Evolutionary conservation across 78 protist species (phyloP).

Genomic region (Bodo saltans): DNA sequence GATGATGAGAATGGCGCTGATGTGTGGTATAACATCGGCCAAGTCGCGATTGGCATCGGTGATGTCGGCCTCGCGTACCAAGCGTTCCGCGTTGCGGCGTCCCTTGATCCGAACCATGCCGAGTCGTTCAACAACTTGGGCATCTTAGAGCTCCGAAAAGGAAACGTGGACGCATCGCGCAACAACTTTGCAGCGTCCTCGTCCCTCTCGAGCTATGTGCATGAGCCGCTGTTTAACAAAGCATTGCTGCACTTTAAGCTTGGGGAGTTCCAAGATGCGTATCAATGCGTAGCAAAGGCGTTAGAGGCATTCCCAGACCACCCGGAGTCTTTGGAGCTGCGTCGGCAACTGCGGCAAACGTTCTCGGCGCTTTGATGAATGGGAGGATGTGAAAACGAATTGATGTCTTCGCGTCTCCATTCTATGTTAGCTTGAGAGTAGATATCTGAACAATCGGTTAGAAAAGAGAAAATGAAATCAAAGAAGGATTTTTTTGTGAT

Average conservation of each 20-base stretch:
- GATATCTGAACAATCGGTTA: too few species aligned
- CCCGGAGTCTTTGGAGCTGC: slow-evolving; percentile 46
- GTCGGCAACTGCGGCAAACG: not conserved
- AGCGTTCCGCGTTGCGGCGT: slow-evolving; percentile 50
- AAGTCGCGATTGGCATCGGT: slow-evolving; percentile 72
- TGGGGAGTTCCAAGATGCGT: slow-evolving; percentile 55
- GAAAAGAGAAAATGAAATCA: too few species aligned
- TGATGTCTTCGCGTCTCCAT: too few species aligned
- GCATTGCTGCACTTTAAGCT: slow-evolving; percentile 46
- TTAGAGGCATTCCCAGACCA: slow-evolving; percentile 41
- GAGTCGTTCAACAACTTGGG: slow-evolving; percentile 52
- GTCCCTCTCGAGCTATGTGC: slow-evolving; percentile 10
- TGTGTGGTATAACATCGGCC: slow-evolving; percentile 76
- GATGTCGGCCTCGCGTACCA: slow-evolving; percentile 73
- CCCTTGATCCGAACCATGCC: slow-evolving; percentile 43
- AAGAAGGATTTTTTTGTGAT: too few species aligned
- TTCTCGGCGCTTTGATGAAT: slow-evolving; percentile 29
- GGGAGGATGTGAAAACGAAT: too few species aligned
- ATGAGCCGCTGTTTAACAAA: slow-evolving; percentile 59
- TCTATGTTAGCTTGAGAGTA: too few species aligned
- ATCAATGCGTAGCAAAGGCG: slow-evolving; percentile 20
- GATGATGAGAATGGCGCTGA: slow-evolving; percentile 51
- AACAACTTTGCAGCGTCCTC: slow-evolving; percentile 35
- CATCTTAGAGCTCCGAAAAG: slow-evolving; percentile 54
- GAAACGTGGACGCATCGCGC: slow-evolving; percentile 51